Base-by-base conservation (phyloP, 129 eudicot species). In the Flaveria robusta region DNA sequence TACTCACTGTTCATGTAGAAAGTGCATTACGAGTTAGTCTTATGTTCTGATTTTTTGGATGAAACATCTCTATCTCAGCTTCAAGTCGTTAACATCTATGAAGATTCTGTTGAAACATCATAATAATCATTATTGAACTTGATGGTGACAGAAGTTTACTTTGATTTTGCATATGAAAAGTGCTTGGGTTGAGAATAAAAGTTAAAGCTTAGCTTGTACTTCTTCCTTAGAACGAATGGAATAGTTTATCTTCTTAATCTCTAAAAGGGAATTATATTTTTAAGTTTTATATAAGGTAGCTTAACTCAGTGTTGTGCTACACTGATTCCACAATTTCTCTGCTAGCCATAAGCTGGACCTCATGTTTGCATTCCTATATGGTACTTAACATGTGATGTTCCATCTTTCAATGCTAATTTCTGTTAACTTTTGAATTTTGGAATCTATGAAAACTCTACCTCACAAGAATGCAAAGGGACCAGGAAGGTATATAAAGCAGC, bases 1-100 rank as follows among this genome's bases (percentile, higher is more conserved):
- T 9, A 31, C 64, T 71, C 18, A 29, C 75, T 29, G 64, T 12
- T n/a, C 47, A 29, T 9, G 65, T 71, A 71, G 76, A 71, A 71
- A 51, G 18, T 59, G 24, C 18, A n/a, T 51, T 10, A 71, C 3
- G 70, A 50, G 29, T 49, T 52, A 9, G 26, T 27, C 45, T 70
- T 70, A 16, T 70, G 24, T 6, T 49, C 16, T 18, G n/a, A 70
- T 43, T 49, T 70, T 49, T 63, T 54, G 58, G 75, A 71, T 24
- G 2, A 59, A 59, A 0, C 39, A 24, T 59, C 66, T 59, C 39
- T 5, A 59, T 59, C 66, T 9, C 66, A 23, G 66, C 66, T 59
- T 59, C 66, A 59, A 59, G 66, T 34, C n/a, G 13, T 59, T 16
- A 12, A 59, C 24, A 12, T 12, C 23, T 59, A 13, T 23, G 66